A percentile compares a stretch with the other conserved stretches of the same genome.
These are phyloP conservation scores for Cucumis hystrix DNA, from an alignment of 306 rosid species.

Conservation along the genomic window DNA sequence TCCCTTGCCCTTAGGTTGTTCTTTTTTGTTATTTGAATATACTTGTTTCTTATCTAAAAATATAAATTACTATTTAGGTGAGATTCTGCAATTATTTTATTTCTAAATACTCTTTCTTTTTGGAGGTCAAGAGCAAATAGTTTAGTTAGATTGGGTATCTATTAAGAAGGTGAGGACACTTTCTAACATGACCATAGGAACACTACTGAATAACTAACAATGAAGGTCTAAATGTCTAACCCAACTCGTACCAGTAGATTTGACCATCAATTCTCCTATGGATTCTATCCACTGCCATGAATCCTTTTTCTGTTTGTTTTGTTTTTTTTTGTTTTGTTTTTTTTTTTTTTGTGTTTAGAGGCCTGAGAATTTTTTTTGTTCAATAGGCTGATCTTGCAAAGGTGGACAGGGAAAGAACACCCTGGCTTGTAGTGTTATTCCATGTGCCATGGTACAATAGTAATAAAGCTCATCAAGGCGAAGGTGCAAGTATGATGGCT, in stretches of 20 bases:
- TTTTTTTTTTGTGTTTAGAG: background rate
- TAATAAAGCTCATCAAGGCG: slow-evolving; percentile 81
- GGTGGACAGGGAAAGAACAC: slow-evolving; percentile 70
- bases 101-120: background rate
- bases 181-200: background rate
- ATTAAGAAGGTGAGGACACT: background rate
- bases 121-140: background rate
- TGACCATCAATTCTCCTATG: background rate
- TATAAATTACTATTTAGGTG: background rate
- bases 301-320: background rate
- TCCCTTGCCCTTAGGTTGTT: too few relatives aligned
- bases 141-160: background rate
- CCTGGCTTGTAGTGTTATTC: slow-evolving; percentile 66
- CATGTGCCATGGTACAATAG: slow-evolving; percentile 97
- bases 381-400: slow-evolving; percentile 52
- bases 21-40: too few relatives aligned
- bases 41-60: too few relatives aligned
- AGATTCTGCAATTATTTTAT: background rate
- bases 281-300: background rate
- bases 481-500: slow-evolving; percentile 65
- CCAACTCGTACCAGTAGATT: background rate
- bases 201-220: background rate
- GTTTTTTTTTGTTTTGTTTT: too few relatives aligned
- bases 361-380: slow-evolving; percentile 3
- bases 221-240: background rate